A percentile compares a stretch with the other conserved stretches of the same genome.
These are phyloP conservation scores for Forsythia viridissima DNA, from an alignment of 257 asterid genomes.

Conservation along the genomic window DNA sequence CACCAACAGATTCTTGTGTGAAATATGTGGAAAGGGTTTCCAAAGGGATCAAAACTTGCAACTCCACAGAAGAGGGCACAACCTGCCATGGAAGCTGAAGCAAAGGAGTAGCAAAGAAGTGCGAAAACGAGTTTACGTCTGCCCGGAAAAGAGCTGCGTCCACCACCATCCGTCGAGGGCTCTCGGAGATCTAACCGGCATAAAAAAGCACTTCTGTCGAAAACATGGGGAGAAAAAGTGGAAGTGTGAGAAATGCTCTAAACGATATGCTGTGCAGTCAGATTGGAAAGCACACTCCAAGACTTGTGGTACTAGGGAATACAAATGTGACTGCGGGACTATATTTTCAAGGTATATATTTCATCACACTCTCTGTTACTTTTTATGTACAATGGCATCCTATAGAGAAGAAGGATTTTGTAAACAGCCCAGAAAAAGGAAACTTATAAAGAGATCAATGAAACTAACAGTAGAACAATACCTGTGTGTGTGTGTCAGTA, in stretches of 20 bases:
- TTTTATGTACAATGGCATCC: neutral
- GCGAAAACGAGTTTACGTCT: constrained; percentile 77
- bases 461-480: too few relatives aligned
- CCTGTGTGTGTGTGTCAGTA: too few relatives aligned
- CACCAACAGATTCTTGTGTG: constrained; percentile 82
- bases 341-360: constrained; percentile 69
- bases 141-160: constrained; percentile 84
- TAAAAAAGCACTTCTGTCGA: constrained; percentile 84
- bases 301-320: constrained; percentile 91
- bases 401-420: neutral
- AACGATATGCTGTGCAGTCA: constrained; percentile 84
- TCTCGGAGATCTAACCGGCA: constrained; percentile 88
- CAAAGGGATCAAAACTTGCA: constrained; percentile 91
- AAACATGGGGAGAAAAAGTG: constrained; percentile 97
- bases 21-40: constrained; percentile 91
- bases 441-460: neutral
- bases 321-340: constrained; percentile 90
- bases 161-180: constrained; percentile 89
- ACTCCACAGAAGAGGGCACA: constrained; percentile 89
- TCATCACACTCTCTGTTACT: neutral
- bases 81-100: constrained; percentile 92
- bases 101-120: constrained; percentile 71
- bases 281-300: constrained; percentile 96
- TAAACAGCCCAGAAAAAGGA: neutral
- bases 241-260: constrained; percentile 90